Percentiles rank a stretch among this genome's conserved stretches.
Evolutionary conservation across 129 eudicot genomes (phyloP).

Genomic region (Glebionis coronaria): DNA sequence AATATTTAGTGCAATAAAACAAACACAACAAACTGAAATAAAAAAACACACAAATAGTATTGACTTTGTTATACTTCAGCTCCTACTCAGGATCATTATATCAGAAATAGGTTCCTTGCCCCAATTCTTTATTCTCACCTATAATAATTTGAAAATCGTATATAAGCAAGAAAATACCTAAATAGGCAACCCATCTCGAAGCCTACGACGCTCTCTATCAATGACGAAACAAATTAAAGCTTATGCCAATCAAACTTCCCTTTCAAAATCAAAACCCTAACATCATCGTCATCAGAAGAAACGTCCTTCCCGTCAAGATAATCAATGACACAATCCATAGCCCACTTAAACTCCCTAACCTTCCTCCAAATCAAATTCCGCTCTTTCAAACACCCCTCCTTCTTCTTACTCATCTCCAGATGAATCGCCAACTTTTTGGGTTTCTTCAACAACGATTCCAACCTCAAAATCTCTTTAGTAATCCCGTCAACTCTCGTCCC

Average conservation of each 20-base stretch:
- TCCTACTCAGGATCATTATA: too few relatives aligned
- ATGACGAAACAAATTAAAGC: conserved; percentile 46
- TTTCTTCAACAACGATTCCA: conserved; percentile 18
- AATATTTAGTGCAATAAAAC: too few relatives aligned
- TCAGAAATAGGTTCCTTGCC: too few relatives aligned
- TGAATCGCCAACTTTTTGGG: not conserved
- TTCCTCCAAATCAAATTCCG: conserved; percentile 34
- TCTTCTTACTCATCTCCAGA: conserved; percentile 36
- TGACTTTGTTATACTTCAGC: too few relatives aligned
- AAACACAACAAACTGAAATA: too few relatives aligned
- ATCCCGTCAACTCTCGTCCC: conserved; percentile 27
- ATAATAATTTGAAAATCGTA: too few relatives aligned
- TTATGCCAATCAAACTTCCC: conserved; percentile 55
- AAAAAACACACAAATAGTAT: too few relatives aligned
- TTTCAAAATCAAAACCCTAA: conserved; percentile 37
- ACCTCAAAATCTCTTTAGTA: conserved; percentile 29
- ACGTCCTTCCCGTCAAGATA: conserved; percentile 48
- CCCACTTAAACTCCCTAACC: conserved; percentile 52
- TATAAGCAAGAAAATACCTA: too few relatives aligned
- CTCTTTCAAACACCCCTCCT: conserved; percentile 40
- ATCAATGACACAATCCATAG: conserved; percentile 43
- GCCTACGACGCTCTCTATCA: conserved; percentile 72
- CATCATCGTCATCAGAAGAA: conserved; percentile 19
- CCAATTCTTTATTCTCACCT: too few relatives aligned
- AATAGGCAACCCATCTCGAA: conserved; percentile 77